Evolutionary conservation across 163 green algal genomes (phyloP), one percentile per base, ranked within the genome.

Genomic region (Prototheca wickerhamii): DNA sequence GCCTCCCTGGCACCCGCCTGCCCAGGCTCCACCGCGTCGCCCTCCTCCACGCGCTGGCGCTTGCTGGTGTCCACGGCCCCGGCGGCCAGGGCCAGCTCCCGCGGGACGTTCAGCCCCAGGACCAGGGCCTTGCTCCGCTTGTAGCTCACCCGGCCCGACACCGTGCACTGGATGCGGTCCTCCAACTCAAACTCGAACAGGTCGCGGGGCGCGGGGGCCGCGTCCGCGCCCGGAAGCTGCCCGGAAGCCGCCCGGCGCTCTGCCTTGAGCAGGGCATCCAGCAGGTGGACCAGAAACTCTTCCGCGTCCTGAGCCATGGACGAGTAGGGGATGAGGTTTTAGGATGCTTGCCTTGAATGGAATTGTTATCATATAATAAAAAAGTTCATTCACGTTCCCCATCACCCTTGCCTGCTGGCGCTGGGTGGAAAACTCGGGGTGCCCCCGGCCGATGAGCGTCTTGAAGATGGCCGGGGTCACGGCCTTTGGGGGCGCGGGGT

Each of bases 251-350:
- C 73, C 0, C 65, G 62, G 34, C 74, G 76, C 76, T 95, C 88
- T 2, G 68, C 75, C 2, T 81, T 58, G 0, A 30, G 52, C 67
- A 96, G 73, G 58, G 88, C 67, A 33, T 96, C 82, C 42, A 99
- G 71, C 28, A 98, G 71, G 81, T 98, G 79, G 53, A 85, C 76
- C 32, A 92, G 91, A 73, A 89, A 99, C 81, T 99, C 91, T 17
- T 83, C 60, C 0, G 91, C 89, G 61, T 99, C 93, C 78, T 89
- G 75, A n/a, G n/a, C n/a, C 26, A 25, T 30, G 10, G 23, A 50
- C 20, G 40, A 49, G 40, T 10, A 23, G 40, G 15, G 15, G 12
- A 15, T 10, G 40, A 49, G 40, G 40, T 23, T 49, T 10, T 15
- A 49, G 15, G 12, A 49, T 49, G 40, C 40, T 49, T 15, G 40